These are phyloP conservation scores for Gossypium arboreum DNA, from an alignment of 345 rosid species.

Conservation along the genomic window DNA sequence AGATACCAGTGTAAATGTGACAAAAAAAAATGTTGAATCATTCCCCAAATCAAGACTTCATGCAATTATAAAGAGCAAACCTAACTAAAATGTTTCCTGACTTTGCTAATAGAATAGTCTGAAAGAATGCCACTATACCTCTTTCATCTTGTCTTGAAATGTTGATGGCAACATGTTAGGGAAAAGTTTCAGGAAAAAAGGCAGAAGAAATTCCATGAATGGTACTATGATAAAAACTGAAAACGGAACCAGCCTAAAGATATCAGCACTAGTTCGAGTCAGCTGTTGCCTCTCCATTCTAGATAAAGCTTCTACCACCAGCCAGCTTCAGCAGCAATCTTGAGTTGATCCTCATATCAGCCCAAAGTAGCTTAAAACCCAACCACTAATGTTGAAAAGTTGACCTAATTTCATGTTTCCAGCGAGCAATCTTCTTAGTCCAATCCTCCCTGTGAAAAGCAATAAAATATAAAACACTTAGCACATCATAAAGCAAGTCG, in stretches of 20 bases:
- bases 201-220: constrained; percentile 95
- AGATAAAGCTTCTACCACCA: constrained; percentile 77
- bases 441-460: constrained; percentile 72
- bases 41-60: background rate
- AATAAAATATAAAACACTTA: constrained; percentile 14
- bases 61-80: background rate
- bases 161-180: constrained; percentile 99
- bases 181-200: constrained; percentile 75
- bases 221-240: constrained; percentile 88
- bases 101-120: background rate
- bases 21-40: background rate
- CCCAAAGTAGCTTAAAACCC: constrained; percentile 87
- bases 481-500: constrained; percentile 12
- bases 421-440: constrained; percentile 71
- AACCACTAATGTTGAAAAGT: constrained; percentile 89
- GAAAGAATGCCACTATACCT: constrained; percentile 42
- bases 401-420: constrained; percentile 83
- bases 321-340: constrained; percentile 82
- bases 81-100: background rate
- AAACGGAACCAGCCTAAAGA: constrained; percentile 74
- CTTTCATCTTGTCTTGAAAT: constrained; percentile 97
- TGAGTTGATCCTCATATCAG: constrained; percentile 77
- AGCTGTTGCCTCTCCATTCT: constrained; percentile 82
- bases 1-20: background rate
- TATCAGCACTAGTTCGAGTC: constrained; percentile 73